Evolutionary conservation across 192 early-diverging fungal genomes (phyloP), one percentile per base, ranked within the genome.

Genomic region (Lobosporangium transversale): DNA sequence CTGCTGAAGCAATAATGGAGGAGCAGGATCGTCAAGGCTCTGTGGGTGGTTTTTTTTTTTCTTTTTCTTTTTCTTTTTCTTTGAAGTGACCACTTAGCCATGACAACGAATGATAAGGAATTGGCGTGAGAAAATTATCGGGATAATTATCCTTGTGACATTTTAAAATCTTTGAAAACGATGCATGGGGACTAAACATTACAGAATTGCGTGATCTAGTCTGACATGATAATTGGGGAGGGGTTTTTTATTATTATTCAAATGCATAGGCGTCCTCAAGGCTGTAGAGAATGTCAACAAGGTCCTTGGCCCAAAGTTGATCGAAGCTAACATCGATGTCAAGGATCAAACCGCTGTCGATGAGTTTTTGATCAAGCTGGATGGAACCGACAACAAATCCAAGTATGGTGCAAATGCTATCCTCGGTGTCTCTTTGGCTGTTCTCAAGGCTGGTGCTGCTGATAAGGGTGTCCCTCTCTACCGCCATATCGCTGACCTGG

Each of bases 401-500:
- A 93, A 94, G 84, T 88, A 95, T 56, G 97, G 97, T 67, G 97
- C 97, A 68, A 99, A 99, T 86, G 96, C 97, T 71, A 95, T 99
- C 67, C 90, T 99, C 63, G 97, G 96, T 88, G 95, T 99, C 32
- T 99, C 97, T 44, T 86, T 99, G 59, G 97, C 97, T 37, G 95
- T 94, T 56, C 85, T 90, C 69, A 94, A 96, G 86, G 96, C 97
- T 59, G 97, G 95, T 79, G 97, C 97, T 21, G 94, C 94, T 53
- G 89, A 90, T 56, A 97, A 97, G 90, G 89, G 88, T 31, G 91
- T 99, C 47, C 96, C 97, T 31, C 92, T 99, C 66, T 99, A 97
- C 88, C 81, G 88, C 63, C 97, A 99, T 87, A 84, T 99, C 83
- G 93, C 93, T 40, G 94, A 97, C 58, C 83, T 99, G 55, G 88